Base-by-base conservation (phyloP, 768 basidiomycete genomes). In the Podaxis rugospora region DNA sequence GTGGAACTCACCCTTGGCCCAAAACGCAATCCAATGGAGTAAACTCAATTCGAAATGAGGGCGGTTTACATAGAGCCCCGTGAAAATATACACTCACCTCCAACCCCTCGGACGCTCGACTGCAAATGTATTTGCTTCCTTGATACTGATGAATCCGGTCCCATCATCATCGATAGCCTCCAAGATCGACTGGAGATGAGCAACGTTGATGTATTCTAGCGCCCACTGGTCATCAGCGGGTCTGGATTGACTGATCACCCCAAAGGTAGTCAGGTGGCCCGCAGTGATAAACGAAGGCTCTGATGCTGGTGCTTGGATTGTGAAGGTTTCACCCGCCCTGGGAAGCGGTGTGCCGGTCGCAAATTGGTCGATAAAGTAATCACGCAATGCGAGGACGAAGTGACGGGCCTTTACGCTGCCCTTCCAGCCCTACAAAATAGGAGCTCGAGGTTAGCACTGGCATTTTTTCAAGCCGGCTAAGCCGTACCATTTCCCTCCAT, bases 351-450 rank as follows among this genome's bases (percentile, higher is more conserved):
- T 58, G 5, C 14, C 36, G 13, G 36, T 25, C 23, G 57, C 18
- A 21, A 58, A 58, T 25, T 62, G 64, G 23, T 75, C 72, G 7
- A 68, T 69, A 55, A 69, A 78, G 53, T 75, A 74, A 58, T 79
- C 77, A 46, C 73, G 75, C 1, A 79, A 67, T 16, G 76, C 75
- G 1, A 81, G 71, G 3, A 82, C 79, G 55, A 84, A 83, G 59
- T 81, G 78, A 0, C 76, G 71, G 0, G 82, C 79, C 64, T 83
- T 82, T 36, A 83, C 82, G 62, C 75, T 82, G 10, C 80, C 76
- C 65, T 76, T 78, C 83, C 82, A 83, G 5, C 74, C 75, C 81
- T 83, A 14, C 2, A 13, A 23, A 23, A 23, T 2, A 39, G 0
- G 9, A n/a, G 9, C 13, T n/a, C 27, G 5, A 36, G n/a, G 47